A percentile compares a stretch with the other conserved stretches of the same genome.
phyloP scores from a whole-genome alignment of 768 basidiomycete species.

The Steccherinum ochraceum region DNA sequence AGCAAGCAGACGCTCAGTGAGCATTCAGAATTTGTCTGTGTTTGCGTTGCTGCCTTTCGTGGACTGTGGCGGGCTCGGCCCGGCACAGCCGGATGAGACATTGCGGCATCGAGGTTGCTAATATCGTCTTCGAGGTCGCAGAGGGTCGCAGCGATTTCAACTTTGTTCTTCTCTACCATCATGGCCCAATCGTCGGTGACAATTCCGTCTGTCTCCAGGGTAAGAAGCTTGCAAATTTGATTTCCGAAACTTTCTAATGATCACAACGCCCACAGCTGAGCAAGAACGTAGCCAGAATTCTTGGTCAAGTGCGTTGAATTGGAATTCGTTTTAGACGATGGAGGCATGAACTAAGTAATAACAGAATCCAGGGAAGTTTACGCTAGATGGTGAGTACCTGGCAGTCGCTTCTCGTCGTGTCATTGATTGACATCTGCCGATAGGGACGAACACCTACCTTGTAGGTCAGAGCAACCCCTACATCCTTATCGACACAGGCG shows the following conservation, averaged over 20 bases:
- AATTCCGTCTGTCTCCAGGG: not conserved
- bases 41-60: no score
- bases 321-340: not conserved
- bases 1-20: not conserved
- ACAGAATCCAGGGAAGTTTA: slow-evolving; percentile 86
- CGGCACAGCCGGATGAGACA: no score
- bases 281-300: slow-evolving; percentile 56
- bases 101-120: no score
- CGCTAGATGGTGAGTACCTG: slow-evolving; percentile 59
- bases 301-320: slow-evolving; percentile 58
- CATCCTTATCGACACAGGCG: slow-evolving; percentile 78
- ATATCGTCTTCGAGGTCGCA: no score
- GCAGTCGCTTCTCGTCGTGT: not conserved
- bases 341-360: not conserved
- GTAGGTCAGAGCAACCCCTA: slow-evolving; percentile 65
- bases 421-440: no score
- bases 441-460: slow-evolving; percentile 89
- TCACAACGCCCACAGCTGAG: slow-evolving; percentile 44
- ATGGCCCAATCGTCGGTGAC: not conserved
- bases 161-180: no score
- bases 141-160: no score
- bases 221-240: not conserved
- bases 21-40: not conserved
- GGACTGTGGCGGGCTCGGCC: no score
- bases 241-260: not conserved